Evolutionary conservation across 768 basidiomycete genomes (phyloP).

Genomic region (Saitozyma sp.): DNA sequence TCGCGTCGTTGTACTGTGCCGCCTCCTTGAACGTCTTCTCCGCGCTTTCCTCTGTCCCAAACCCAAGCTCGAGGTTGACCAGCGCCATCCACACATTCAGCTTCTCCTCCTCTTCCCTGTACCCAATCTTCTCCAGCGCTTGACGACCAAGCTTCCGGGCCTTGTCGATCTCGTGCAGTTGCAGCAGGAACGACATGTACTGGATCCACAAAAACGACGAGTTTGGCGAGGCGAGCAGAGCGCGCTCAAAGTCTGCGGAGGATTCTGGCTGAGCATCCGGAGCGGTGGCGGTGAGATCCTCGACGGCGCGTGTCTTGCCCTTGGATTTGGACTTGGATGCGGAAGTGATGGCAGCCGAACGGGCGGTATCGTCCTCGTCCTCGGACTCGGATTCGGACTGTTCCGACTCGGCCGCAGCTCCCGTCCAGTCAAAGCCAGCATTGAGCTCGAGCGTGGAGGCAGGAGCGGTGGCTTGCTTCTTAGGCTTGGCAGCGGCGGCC

Average conservation of each 20-base stretch:
- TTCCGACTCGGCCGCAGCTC: slow-evolving; percentile 31
- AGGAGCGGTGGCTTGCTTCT: slow-evolving; percentile 13
- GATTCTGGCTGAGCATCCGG: slow-evolving; percentile 83
- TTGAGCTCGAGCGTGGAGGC: slow-evolving; percentile 32
- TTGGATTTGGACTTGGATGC: slow-evolving; percentile 63
- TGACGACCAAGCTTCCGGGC: slow-evolving; percentile 82
- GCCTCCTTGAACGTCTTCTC: slow-evolving; percentile 89
- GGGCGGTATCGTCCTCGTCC: slow-evolving; percentile 48
- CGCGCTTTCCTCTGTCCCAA: slow-evolving; percentile 77
- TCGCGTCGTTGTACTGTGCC: slow-evolving; percentile 83
- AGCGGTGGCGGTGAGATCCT: slow-evolving; percentile 72
- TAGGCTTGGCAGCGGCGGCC: slow-evolving; percentile 11
- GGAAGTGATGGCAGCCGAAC: neutral
- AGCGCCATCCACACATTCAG: slow-evolving; percentile 97
- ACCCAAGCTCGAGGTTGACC: slow-evolving; percentile 89
- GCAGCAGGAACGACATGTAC: slow-evolving; percentile 98
- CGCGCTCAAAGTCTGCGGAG: slow-evolving; percentile 88
- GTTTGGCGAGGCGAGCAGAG: slow-evolving; percentile 88
- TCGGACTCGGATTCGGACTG: slow-evolving; percentile 33
- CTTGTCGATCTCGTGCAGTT: slow-evolving; percentile 94
- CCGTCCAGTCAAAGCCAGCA: slow-evolving; percentile 53
- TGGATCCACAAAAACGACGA: slow-evolving; percentile 98
- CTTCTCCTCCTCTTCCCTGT: slow-evolving; percentile 93
- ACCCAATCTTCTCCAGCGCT: slow-evolving; percentile 82
- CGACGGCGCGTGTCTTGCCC: slow-evolving; percentile 56